A percentile compares a stretch with the other conserved stretches of the same genome.
phyloP scores from a whole-genome alignment of 1,284 basidiomycete genomes.

The Cutaneotrichosporon cyanovorans region DNA sequence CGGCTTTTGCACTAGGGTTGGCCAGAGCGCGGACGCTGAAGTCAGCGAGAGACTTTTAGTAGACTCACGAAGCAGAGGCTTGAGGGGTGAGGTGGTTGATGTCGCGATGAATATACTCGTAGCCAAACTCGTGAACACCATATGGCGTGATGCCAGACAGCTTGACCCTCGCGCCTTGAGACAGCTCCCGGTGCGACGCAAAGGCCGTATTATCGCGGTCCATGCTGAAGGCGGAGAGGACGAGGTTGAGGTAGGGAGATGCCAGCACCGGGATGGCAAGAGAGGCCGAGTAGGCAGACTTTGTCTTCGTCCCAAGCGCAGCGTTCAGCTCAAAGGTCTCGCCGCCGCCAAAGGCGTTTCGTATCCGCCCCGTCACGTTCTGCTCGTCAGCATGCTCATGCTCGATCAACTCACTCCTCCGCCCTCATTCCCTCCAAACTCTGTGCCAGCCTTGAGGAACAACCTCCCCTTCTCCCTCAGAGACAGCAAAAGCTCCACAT shows the following conservation, averaged over 20 bases:
- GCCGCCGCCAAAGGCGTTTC: slow-evolving; percentile 86
- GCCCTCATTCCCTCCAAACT: slow-evolving; percentile 90
- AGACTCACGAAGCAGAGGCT: slow-evolving; percentile 67
- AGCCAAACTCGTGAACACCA: slow-evolving; percentile 66
- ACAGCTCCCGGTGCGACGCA: slow-evolving; percentile 46
- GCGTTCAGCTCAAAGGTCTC: slow-evolving; percentile 80
- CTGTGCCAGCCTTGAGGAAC: slow-evolving; percentile 79
- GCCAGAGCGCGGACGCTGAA: slow-evolving; percentile 72
- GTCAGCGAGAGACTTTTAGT: slow-evolving; percentile 4
- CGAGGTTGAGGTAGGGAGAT: slow-evolving; percentile 40
- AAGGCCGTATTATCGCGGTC: slow-evolving; percentile 49
- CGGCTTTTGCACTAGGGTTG: slow-evolving; percentile 71
- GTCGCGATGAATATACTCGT: slow-evolving; percentile 70
- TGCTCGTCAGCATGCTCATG: slow-evolving; percentile 25
- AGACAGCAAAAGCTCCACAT: slow-evolving; percentile 78
- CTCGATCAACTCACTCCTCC: slow-evolving; percentile 58
- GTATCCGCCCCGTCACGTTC: slow-evolving; percentile 69
- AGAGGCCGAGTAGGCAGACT: slow-evolving; percentile 58
- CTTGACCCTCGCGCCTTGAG: slow-evolving; percentile 43
- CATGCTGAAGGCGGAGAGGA: slow-evolving; percentile 42
- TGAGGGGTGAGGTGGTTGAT: slow-evolving; percentile 61
- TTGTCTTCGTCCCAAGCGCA: slow-evolving; percentile 80
- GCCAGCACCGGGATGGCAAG: slow-evolving; percentile 41
- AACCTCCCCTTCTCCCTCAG: slow-evolving; percentile 70
- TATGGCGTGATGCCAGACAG: slow-evolving; percentile 46